These are phyloP conservation scores for Biancaea sappan DNA, from an alignment of 306 rosid genomes.

Conservation along the genomic window DNA sequence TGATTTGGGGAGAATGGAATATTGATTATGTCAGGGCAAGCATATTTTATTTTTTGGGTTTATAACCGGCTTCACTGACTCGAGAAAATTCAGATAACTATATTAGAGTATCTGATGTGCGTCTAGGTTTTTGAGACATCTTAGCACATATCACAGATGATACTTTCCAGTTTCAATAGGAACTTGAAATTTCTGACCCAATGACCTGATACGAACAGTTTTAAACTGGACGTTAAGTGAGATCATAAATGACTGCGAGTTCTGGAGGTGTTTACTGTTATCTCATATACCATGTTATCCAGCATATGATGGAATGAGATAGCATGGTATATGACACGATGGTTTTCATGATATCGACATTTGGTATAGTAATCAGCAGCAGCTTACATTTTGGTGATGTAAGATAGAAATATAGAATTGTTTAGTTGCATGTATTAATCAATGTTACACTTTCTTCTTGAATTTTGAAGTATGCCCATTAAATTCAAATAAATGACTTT, in stretches of 20 bases:
- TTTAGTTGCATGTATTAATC: too few relatives aligned
- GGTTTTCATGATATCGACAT: too few relatives aligned
- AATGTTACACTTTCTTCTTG: too few relatives aligned
- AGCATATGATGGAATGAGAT: too few relatives aligned
- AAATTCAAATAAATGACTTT: too few relatives aligned
- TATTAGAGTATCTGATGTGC: not conserved
- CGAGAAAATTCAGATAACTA: not conserved
- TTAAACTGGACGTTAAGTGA: not conserved
- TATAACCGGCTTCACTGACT: not conserved
- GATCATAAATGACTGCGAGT: slow-evolving; percentile 4
- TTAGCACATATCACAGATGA: not conserved
- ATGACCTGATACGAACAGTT: not conserved
- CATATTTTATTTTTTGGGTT: not conserved
- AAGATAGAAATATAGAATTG: too few relatives aligned
- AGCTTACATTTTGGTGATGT: too few relatives aligned
- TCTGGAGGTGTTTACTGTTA: too few relatives aligned
- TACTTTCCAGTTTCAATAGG: not conserved
- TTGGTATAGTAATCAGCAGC: too few relatives aligned
- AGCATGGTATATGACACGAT: too few relatives aligned
- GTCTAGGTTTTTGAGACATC: not conserved
- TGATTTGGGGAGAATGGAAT: slow-evolving; percentile 1
- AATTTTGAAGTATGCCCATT: too few relatives aligned
- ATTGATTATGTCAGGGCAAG: not conserved
- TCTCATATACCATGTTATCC: too few relatives aligned
- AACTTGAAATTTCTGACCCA: not conserved